Evolutionary conservation across 2,329 filamentous ascomycete genomes (phyloP), one percentile per base, ranked within the genome.

Genomic region (Microsporum audouinii): DNA sequence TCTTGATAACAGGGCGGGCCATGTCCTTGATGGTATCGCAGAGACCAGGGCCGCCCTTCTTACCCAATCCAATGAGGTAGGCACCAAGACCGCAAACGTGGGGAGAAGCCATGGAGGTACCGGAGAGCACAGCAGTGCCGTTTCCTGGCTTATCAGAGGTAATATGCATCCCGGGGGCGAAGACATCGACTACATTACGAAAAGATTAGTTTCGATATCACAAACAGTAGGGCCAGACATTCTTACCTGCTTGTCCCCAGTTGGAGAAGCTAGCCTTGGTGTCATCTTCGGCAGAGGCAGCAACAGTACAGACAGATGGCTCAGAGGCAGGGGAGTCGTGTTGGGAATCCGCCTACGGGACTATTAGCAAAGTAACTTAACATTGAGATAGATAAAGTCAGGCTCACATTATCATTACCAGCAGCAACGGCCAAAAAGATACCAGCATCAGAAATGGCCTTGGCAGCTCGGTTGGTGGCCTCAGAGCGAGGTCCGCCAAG

Each of bases 51-150:
- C 73, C 71, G 5, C 71, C 76, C 62, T 84, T 70, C 58, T 71
- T 67, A 73, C 84, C 80, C 60, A 84, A 77, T 59, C 74, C 67
- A 53, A 68, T 79, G 47, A 81, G 72, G 66, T 80, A 81, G 6
- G 81, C 79, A 63, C 82, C 78, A 55, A 82, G 72, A 60, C 82
- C 82, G 6, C 80, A 77, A 63, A 82, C 79, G 69, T 75, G 75
- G 62, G 74, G 74, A 6, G 70, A 68, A 38, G 71, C 70, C 68
- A 72, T 72, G 6, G 72, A 73, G 49, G 72, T 73, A 58, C 72
- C 71, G 17, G 70, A 72, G 43, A 72, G 67, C 61, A 65, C 67
- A 66, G 82, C 78, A 65, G 80, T 75, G 61, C 77, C 74, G 47
- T 73, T 76, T 62, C 71, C 71, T 27, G 72, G 75, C n/a, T 77